Conservation (phyloP, 176 grass and related monocot genomes). For the Carex cristatella region DNA sequence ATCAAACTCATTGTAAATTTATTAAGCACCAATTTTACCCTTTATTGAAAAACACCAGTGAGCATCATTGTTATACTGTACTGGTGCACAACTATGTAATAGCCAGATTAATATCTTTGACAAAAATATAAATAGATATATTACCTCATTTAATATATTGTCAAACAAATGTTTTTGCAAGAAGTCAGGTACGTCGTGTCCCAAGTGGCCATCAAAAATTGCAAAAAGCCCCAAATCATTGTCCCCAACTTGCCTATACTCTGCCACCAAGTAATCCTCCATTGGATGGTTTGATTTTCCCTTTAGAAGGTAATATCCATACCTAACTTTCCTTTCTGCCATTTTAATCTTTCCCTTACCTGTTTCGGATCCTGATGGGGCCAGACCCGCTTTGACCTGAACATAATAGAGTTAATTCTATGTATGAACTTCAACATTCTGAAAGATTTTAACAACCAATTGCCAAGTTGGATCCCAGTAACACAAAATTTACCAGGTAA, state of each 20-base stretch:
- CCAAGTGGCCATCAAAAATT: conserved; percentile 86
- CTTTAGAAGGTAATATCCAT: conserved; percentile 88
- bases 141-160: conserved; percentile 90
- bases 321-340: conserved; percentile 51
- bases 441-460: not conserved
- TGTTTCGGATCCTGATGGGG: conserved; percentile 63
- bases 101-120: not conserved
- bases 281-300: conserved; percentile 90
- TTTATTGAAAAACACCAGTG: too few relatives aligned
- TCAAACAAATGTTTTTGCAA: conserved; percentile 70
- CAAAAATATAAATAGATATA: not conserved
- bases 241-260: conserved; percentile 60
- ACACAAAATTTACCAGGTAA: not conserved
- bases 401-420: not conserved
- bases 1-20: too few relatives aligned
- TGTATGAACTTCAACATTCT: not conserved
- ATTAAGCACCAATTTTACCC: too few relatives aligned
- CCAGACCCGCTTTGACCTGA: conserved; percentile 79
- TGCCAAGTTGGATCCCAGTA: not conserved
- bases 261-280: conserved; percentile 86
- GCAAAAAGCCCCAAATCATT: conserved; percentile 77
- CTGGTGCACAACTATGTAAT: not conserved
- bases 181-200: conserved; percentile 76
- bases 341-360: conserved; percentile 90
- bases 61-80: too few relatives aligned